These are phyloP conservation scores for Neurospora africana DNA, from an alignment of 495 filamentous ascomycete species.

Conservation along the genomic window DNA sequence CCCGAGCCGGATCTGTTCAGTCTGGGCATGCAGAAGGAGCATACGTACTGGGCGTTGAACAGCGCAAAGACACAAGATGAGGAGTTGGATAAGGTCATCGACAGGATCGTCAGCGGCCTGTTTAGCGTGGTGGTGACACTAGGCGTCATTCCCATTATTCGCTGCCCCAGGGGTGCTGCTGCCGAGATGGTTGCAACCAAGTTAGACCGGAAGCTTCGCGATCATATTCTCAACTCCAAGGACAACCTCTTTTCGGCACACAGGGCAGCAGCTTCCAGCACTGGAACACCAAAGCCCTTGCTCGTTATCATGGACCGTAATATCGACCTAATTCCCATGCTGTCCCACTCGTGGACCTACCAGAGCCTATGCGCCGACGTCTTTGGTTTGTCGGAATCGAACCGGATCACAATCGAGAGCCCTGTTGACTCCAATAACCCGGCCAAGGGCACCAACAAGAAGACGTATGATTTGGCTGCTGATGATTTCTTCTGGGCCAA, in stretches of 20 bases:
- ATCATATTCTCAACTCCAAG: constrained; percentile 94
- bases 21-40: constrained; percentile 74
- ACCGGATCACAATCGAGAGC: constrained; percentile 89
- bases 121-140: constrained; percentile 97
- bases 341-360: constrained; percentile 98
- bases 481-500: constrained; percentile 97
- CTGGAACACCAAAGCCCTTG: constrained; percentile 60
- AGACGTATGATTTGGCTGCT: constrained; percentile 77
- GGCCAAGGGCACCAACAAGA: constrained; percentile 60
- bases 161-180: constrained; percentile 82
- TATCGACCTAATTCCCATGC: constrained; percentile 94
- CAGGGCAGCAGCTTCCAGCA: constrained; percentile 27
- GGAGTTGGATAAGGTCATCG: constrained; percentile 73
- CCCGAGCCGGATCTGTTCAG: constrained; percentile 94
- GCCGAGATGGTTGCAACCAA: constrained; percentile 92
- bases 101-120: constrained; percentile 84
- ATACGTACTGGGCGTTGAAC: constrained; percentile 86
- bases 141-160: constrained; percentile 56
- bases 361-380: constrained; percentile 94
- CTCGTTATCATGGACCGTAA: constrained; percentile 89
- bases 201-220: constrained; percentile 87
- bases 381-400: constrained; percentile 50
- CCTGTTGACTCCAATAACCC: constrained; percentile 65
- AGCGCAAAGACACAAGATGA: constrained; percentile 85
- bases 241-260: constrained; percentile 75